Base-by-base conservation (phyloP, 768 basidiomycete genomes). In the Leccinum rimulosum region DNA sequence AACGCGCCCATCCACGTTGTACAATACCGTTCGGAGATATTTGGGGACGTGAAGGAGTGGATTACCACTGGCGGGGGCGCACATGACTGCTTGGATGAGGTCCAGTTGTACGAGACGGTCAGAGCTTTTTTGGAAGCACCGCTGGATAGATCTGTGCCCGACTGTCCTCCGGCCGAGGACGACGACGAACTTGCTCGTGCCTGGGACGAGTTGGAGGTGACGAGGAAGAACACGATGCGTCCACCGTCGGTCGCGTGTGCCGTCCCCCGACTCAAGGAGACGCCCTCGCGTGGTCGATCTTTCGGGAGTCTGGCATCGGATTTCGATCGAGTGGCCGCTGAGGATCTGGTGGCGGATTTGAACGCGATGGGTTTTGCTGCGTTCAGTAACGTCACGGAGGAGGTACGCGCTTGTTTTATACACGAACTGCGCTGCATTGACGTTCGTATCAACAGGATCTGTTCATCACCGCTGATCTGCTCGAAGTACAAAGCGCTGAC, bases 401-500 rank as follows among this genome's bases (percentile, higher is more conserved):
- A 93, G 79, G 90, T 90, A 68, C 14, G 60, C 75, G 55, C 31
- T 38, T 48, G 50, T 49, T 3, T 15, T 59, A 25, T 30, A 43
- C 28, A 43, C 57, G 58, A 50, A 40, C 30, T 48, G 50, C 36
- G 11, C 57, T n/a, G 19, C 38, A 12, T 53, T 67, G 59, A 61
- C 54, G 30, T 8, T 54, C 54, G 33, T 6, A 50, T 53, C 35
- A 35, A 48, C 25, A 93, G 89, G 91, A 93, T 73, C 76, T 94
- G 38, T 88, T 91, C 65, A 77, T 86, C 47, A 85, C 88, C 7
- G 83, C 86, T 6, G 92, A 94, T 69, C 73, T 93, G 17, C 79
- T 94, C 10, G 92, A 94, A 71, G 83, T 91, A 0, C 92, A 94
- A 70, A 85, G 83, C 2, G 82, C 84, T 15, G 92, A 94, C 69